Conservation (phyloP, 2,329 filamentous ascomycete genomes). For the Exserohilum turcica region DNA sequence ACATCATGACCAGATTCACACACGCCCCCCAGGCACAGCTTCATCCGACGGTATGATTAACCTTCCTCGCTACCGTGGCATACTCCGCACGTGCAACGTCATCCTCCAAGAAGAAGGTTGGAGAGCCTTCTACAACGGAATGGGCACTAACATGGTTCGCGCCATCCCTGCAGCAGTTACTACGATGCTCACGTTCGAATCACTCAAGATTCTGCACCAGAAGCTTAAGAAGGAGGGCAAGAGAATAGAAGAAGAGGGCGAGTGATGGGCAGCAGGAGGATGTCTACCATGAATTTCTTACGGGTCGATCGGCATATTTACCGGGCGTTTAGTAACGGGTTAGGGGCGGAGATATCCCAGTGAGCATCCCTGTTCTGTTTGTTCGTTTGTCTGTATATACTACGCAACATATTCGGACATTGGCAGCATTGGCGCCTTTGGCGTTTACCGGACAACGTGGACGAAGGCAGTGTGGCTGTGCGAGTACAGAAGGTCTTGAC, state of each 20-base stretch:
- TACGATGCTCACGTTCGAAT: constrained; percentile 97
- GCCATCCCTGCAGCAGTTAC: constrained; percentile 95
- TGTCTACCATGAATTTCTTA: constrained; percentile 1
- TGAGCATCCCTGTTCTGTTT: constrained; percentile 26
- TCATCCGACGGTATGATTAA: constrained; percentile 64
- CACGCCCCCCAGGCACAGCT: constrained; percentile 51
- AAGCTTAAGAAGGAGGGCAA: constrained; percentile 60
- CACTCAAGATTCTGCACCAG: constrained; percentile 60
- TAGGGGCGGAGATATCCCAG: constrained; percentile 22
- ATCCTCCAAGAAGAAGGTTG: constrained; percentile 92
- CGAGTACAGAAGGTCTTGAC: constrained; percentile 3
- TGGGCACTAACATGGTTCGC: constrained; percentile 96
- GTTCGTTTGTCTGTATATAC: constrained; percentile 31
- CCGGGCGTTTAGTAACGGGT: constrained; percentile 25
- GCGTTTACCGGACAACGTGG: constrained; percentile 22
- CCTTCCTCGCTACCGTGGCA: constrained; percentile 69
- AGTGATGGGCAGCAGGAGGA: neutral
- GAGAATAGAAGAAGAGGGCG: constrained; percentile 27
- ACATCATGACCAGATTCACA: constrained; percentile 47
- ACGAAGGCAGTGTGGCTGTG: neutral
- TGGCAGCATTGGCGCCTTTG: constrained; percentile 27
- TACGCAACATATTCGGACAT: constrained; percentile 24
- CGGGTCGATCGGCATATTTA: constrained; percentile 12
- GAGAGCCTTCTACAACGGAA: constrained; percentile 94
- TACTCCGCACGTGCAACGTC: constrained; percentile 79